Percentiles rank a stretch among this genome's conserved stretches.
These are phyloP conservation scores for Gossypium sturtianum DNA, from an alignment of 345 rosid species.

Conservation along the genomic window DNA sequence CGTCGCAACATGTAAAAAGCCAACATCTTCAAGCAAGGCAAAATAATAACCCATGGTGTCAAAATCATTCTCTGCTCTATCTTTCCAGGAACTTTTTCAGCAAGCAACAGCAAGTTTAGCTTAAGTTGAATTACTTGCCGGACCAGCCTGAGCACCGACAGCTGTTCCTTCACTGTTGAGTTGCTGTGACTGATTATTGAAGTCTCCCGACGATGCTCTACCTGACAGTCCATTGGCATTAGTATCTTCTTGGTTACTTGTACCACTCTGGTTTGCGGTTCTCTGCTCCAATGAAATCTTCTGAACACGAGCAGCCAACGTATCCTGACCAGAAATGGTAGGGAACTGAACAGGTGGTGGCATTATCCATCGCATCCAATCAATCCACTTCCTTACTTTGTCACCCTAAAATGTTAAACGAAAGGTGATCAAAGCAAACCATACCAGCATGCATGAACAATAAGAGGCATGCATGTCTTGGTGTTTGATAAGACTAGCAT, in stretches of 20 bases:
- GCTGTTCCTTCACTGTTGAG: not conserved
- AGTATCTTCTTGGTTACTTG: not conserved
- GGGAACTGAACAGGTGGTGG: slow-evolving; percentile 34
- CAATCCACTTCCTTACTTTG: slow-evolving; percentile 52
- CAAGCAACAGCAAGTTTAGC: not conserved
- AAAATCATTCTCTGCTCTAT: not conserved
- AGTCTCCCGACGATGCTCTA: slow-evolving; percentile 22
- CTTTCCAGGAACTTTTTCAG: not conserved
- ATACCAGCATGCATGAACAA: not conserved
- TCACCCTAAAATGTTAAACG: slow-evolving; percentile 50
- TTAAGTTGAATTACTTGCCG: slow-evolving; percentile 5
- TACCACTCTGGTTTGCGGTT: slow-evolving; percentile 4
- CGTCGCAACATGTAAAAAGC: not conserved
- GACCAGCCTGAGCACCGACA: not conserved
- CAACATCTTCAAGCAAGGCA: slow-evolving; percentile 7
- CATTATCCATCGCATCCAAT: slow-evolving; percentile 61
- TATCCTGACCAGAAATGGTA: slow-evolving; percentile 21
- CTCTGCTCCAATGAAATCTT: slow-evolving; percentile 33
- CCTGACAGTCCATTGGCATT: slow-evolving; percentile 26
- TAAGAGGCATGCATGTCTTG: not conserved
- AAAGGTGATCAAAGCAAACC: not conserved
- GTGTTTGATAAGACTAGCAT: not conserved
- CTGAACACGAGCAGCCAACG: slow-evolving; percentile 21
- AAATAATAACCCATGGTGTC: not conserved
- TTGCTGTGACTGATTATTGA: slow-evolving; percentile 6